phyloP scores from a whole-genome alignment of 371 early-diverging fungal genomes.

The Mortierella sp. region DNA sequence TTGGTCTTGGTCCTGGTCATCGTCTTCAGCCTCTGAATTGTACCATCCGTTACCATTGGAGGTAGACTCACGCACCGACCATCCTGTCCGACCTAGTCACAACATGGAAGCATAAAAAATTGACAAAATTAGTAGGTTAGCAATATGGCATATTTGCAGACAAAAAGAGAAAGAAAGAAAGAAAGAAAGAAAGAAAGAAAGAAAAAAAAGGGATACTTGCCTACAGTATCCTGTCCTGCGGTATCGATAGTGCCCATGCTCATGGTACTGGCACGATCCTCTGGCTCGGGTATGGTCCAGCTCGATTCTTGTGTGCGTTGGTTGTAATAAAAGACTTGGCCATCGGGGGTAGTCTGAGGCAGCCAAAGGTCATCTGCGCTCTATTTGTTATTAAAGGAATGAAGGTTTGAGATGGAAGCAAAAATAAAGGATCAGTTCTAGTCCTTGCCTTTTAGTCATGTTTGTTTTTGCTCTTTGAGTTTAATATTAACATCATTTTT shows the following conservation, averaged over 20 bases:
- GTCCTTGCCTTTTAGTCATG: too few relatives aligned
- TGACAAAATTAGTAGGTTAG: not conserved
- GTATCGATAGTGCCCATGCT: conserved; percentile 37
- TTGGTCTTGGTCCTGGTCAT: conserved; percentile 47
- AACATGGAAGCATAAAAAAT: not conserved
- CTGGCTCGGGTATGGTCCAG: conserved; percentile 62
- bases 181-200: not conserved
- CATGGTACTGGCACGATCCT: conserved; percentile 44
- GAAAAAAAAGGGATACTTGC: conserved; percentile 14
- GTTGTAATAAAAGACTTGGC: conserved; percentile 71
- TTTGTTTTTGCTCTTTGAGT: conserved; percentile 1
- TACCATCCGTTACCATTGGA: conserved; percentile 57
- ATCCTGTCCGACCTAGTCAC: conserved; percentile 28
- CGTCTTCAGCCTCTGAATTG: conserved; percentile 53
- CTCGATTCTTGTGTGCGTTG: conserved; percentile 67
- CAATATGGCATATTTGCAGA: not conserved
- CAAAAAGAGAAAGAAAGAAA: not conserved
- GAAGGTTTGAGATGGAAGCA: too few relatives aligned
- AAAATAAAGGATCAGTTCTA: too few relatives aligned
- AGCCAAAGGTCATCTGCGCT: conserved; percentile 58
- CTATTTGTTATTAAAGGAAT: conserved; percentile 7
- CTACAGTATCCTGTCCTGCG: conserved; percentile 32
- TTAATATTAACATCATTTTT: not conserved
- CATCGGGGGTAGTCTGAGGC: conserved; percentile 65
- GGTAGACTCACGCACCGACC: conserved; percentile 56